Percentiles rank a stretch among this genome's conserved stretches.
These are phyloP conservation scores for Xylariaceae sp. DNA, from an alignment of 2,329 filamentous ascomycete species.

Conservation along the genomic window DNA sequence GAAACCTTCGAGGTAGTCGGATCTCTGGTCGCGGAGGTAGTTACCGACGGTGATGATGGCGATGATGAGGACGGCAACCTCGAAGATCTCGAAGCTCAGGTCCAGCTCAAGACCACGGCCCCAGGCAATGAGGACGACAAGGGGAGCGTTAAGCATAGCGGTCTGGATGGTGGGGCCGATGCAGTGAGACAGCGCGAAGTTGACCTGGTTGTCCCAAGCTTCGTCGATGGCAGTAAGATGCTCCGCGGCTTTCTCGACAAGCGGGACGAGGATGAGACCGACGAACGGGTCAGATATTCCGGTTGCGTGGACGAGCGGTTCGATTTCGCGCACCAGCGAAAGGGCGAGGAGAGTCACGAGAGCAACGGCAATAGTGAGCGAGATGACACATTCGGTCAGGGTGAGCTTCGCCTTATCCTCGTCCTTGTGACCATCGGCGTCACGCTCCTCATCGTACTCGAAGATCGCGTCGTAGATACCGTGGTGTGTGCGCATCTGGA, in stretches of 20 bases:
- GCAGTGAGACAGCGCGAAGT: constrained; percentile 79
- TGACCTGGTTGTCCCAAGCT: constrained; percentile 78
- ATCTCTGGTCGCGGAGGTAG: constrained; percentile 82
- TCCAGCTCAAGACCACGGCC: constrained; percentile 65
- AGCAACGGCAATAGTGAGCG: constrained; percentile 57
- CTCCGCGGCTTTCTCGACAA: constrained; percentile 83
- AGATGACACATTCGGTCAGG: constrained; percentile 64
- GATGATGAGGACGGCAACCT: constrained; percentile 74
- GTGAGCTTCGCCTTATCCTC: constrained; percentile 63
- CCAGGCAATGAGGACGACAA: constrained; percentile 82
- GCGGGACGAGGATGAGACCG: constrained; percentile 70
- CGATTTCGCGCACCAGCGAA: constrained; percentile 67
- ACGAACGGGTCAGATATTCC: constrained; percentile 50
- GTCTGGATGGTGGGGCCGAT: constrained; percentile 86
- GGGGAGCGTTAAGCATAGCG: constrained; percentile 77
- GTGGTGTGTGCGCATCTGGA: constrained; percentile 73
- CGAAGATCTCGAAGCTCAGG: constrained; percentile 82
- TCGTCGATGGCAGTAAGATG: constrained; percentile 81
- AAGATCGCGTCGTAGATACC: constrained; percentile 71
- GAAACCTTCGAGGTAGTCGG: constrained; percentile 82
- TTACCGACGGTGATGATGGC: constrained; percentile 82
- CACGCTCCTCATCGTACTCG: constrained; percentile 62
- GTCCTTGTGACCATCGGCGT: constrained; percentile 59
- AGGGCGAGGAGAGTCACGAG: constrained; percentile 71
- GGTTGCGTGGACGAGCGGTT: constrained; percentile 45